Evolutionary conservation across 176 grass and related monocot species (phyloP).

Genomic region (Cymbopogon citratus): DNA sequence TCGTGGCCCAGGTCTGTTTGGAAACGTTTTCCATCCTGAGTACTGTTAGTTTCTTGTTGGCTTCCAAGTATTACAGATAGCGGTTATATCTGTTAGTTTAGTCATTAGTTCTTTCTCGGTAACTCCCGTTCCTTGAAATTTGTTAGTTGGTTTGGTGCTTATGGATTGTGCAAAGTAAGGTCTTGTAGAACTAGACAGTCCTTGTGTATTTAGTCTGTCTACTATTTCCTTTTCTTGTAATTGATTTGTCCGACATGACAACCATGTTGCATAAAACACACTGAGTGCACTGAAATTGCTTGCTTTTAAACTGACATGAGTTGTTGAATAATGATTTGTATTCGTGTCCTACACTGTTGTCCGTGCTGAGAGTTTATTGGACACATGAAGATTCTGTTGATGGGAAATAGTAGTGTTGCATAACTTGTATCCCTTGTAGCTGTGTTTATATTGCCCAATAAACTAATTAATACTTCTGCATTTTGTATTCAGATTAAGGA

Average conservation of each 20-base stretch:
- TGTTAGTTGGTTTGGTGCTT: background rate
- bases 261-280: background rate
- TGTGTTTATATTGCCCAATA: background rate
- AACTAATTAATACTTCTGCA: background rate
- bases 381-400: background rate
- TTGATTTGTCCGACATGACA: background rate
- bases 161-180: background rate
- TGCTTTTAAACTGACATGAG: background rate
- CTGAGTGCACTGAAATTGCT: background rate
- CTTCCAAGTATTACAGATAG: background rate
- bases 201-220: background rate
- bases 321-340: background rate
- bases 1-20: conserved; percentile 59
- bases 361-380: background rate
- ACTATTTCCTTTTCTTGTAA: background rate
- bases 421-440: background rate
- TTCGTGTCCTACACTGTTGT: background rate
- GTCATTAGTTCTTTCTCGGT: background rate
- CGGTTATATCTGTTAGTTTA: background rate
- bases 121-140: background rate
- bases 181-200: background rate
- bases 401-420: background rate
- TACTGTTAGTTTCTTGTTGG: background rate
- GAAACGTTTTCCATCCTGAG: background rate
- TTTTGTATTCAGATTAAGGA: conserved; percentile 41